Evolutionary conservation across 805 yeast species (phyloP).

Genomic region (Sugiyamaella qingdaonensis): DNA sequence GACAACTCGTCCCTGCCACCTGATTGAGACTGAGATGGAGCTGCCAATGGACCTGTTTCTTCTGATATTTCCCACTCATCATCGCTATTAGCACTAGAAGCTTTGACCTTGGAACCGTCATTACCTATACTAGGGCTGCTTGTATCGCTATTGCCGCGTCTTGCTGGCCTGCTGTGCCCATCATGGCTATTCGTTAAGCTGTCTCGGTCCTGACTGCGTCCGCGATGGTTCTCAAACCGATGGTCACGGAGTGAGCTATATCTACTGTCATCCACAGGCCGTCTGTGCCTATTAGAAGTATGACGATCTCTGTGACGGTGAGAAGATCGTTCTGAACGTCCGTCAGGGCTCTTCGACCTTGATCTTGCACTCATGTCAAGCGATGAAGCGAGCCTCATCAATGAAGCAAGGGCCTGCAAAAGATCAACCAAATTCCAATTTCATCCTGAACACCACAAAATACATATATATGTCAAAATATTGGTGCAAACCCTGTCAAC

Average conservation of each 20-base stretch:
- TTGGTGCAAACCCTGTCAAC: conserved; percentile 39
- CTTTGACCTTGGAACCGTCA: too few species aligned
- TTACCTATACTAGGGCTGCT: not conserved
- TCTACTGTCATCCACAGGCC: too few species aligned
- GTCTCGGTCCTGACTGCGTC: not conserved
- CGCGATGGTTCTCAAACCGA: not conserved
- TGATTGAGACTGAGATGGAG: conserved; percentile 2
- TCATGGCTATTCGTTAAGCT: not conserved
- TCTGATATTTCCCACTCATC: conserved; percentile 18
- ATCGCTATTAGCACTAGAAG: not conserved
- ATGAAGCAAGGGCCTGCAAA: not conserved
- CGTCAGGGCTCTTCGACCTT: not conserved
- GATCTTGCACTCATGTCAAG: not conserved
- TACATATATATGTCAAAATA: conserved; percentile 28
- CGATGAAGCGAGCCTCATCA: not conserved
- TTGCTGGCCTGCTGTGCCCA: not conserved
- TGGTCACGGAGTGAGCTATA: too few species aligned
- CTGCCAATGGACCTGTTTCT: conserved; percentile 9
- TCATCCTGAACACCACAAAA: not conserved
- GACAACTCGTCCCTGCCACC: not conserved
- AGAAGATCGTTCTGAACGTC: not conserved
- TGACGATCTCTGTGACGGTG: conserved; percentile 3
- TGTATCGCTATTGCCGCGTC: not conserved
- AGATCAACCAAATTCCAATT: too few species aligned
- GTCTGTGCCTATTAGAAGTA: not conserved